Base-by-base conservation (phyloP, 768 basidiomycete genomes). In the Coprinellus micaceus region DNA sequence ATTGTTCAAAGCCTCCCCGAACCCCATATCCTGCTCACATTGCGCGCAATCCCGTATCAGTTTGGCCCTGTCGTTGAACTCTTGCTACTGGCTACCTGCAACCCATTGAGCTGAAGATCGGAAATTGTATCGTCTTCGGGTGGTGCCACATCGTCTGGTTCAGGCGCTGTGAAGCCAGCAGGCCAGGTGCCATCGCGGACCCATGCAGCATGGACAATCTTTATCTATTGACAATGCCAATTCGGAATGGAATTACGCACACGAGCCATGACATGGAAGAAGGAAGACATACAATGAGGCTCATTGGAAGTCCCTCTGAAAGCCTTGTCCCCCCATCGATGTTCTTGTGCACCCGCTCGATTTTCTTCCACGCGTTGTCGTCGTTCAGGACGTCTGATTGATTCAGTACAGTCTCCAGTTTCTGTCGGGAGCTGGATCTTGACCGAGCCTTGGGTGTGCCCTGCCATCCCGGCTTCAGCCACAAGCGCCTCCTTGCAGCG, bases 131-230 rank as follows among this genome's bases (percentile, higher is more conserved):
- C 45, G 24, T 25, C 47, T 19, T 43, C 55, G 3, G 55, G 47
- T 30, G 63, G 63, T 13, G 75, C 61, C 45, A 76, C 73, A 44
- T 87, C 82, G 62, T 88, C 86, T 13, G 86, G 77, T 52, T 83
- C 82, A 9, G 82, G 86, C n/a, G 72, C 86, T 3, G 74, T 69
- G 36, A 80, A 74, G 17, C 81, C 84, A 37, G 72, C 69, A 19
- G 90, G 90, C 90, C 90, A 92, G 44, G 86, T 89, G 48, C 82
- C 76, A 58, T 92, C 89, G 50, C 82, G 82, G 45, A 88, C 68
- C 90, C 90, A 92, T 33, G 85, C 84, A 30, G 85, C 80, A 62
- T 88, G 81, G 44, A 90, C 69, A 57, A 92, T 77, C 64, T 86
- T 86, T 63, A 90, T 80, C 89, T 92, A 69, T 22, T 60, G 51